Evolutionary conservation across 768 basidiomycete genomes (phyloP).

Genomic region (Leccinum boreale): DNA sequence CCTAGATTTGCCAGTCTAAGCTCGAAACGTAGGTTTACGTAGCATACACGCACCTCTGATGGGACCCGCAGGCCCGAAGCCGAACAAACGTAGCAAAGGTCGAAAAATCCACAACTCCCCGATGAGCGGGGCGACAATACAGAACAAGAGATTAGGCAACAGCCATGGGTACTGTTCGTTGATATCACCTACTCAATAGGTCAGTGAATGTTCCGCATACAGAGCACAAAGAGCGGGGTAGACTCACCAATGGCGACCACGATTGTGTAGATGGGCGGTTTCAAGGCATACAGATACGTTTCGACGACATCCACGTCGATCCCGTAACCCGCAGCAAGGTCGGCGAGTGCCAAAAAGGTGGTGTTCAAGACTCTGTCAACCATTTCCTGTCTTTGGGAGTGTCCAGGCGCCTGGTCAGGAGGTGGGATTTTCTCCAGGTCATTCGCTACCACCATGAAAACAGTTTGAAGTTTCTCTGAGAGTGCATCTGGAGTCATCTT

Average conservation of each 20-base stretch:
- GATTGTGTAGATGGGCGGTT: constrained; percentile 6
- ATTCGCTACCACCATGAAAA: constrained; percentile 1
- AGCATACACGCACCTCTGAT: constrained; percentile 4
- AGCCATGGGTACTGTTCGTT: constrained; percentile 10
- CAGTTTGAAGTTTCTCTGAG: constrained; percentile 3
- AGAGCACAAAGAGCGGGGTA: neutral
- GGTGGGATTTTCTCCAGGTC: constrained; percentile 1
- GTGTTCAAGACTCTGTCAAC: constrained; percentile 10
- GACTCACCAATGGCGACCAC: constrained; percentile 8
- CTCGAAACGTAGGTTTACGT: neutral
- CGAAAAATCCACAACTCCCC: constrained; percentile 11
- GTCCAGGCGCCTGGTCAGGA: constrained; percentile 2
- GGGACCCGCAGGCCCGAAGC: constrained; percentile 15
- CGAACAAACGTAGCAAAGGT: constrained; percentile 7
- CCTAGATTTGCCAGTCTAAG: neutral
- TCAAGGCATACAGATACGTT: constrained; percentile 2
- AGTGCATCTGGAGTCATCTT: constrained; percentile 4
- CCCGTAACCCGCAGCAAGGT: constrained; percentile 2
- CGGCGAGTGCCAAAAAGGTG: neutral
- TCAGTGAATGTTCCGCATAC: neutral
- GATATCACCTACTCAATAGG: constrained; percentile 6
- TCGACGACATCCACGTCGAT: constrained; percentile 6
- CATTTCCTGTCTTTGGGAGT: constrained; percentile 1
- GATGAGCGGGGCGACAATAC: constrained; percentile 2
- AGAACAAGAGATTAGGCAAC: constrained; percentile 3